Conservation (phyloP, 495 filamentous ascomycete genomes). For the Corynascus novoguineensis region DNA sequence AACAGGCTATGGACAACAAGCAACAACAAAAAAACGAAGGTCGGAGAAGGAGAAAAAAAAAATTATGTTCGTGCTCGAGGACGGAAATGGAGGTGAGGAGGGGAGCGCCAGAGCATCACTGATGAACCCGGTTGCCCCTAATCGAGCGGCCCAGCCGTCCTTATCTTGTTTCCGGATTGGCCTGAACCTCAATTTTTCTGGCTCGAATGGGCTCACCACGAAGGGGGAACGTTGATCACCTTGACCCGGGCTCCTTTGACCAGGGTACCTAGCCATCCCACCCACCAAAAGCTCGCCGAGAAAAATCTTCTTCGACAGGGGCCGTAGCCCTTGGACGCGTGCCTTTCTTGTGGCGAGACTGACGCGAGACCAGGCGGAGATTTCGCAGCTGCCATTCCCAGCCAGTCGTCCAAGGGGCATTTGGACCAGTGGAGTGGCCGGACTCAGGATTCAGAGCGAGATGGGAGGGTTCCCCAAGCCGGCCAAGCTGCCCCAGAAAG, state of each 20-base stretch:
- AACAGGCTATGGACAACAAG: conserved; percentile 3
- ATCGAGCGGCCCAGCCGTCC: conserved; percentile 9
- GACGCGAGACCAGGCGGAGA: conserved; percentile 5
- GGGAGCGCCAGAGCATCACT: not conserved
- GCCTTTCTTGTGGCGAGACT: conserved; percentile 8
- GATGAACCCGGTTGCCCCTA: conserved; percentile 2
- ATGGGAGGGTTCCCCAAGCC: conserved; percentile 4
- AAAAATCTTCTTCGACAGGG: conserved; percentile 13
- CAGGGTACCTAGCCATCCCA: conserved; percentile 9
- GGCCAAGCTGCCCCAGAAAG: not conserved
- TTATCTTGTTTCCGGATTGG: conserved; percentile 5
- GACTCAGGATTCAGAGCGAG: conserved; percentile 1
- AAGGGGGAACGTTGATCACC: conserved; percentile 3
- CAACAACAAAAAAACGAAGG: conserved; percentile 9
- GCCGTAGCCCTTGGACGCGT: not conserved
- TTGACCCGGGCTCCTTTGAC: conserved; percentile 8
- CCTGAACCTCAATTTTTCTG: not conserved
- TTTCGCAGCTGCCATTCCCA: conserved; percentile 8
- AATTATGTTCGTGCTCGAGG: not conserved
- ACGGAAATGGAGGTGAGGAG: conserved; percentile 5
- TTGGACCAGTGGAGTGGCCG: conserved; percentile 5
- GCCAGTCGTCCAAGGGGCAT: conserved; percentile 10
- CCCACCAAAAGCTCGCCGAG: conserved; percentile 10
- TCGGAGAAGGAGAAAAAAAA: not conserved
- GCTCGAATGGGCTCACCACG: conserved; percentile 11